These are phyloP conservation scores for Pythium aristosporum DNA, from an alignment of 352 stramenopile genomes.

Conservation along the genomic window DNA sequence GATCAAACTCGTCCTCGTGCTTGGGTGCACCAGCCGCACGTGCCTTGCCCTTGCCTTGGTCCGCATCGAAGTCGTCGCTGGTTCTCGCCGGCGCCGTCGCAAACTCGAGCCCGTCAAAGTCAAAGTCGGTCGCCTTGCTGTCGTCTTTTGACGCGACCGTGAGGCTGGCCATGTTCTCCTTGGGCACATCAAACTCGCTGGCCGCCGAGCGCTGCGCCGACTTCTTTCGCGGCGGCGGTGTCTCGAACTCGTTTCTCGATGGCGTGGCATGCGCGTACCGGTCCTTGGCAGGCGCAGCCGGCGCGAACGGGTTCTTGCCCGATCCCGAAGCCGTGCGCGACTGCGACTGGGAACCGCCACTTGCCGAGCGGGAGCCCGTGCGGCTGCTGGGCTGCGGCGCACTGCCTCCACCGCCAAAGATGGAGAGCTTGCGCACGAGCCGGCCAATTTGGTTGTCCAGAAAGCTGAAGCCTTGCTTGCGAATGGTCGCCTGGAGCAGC, in stretches of 20 bases:
- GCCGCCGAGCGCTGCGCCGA: not conserved
- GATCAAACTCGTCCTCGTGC: slow-evolving; percentile 71
- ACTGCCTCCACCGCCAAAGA: slow-evolving; percentile 38
- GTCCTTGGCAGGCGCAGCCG: slow-evolving; percentile 19
- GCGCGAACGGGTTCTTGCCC: slow-evolving; percentile 39
- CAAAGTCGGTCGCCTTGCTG: slow-evolving; percentile 42
- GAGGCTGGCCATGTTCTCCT: slow-evolving; percentile 24
- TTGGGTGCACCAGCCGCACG: slow-evolving; percentile 20
- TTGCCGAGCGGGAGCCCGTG: slow-evolving; percentile 28
- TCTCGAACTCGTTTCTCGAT: slow-evolving; percentile 15
- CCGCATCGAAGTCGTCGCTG: slow-evolving; percentile 12
- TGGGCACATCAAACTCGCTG: slow-evolving; percentile 18
- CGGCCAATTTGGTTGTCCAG: slow-evolving; percentile 78
- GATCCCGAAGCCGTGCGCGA: slow-evolving; percentile 24
- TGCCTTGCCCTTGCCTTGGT: slow-evolving; percentile 17
- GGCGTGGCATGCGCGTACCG: slow-evolving; percentile 22
- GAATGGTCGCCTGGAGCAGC: slow-evolving; percentile 64
- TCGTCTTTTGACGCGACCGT: slow-evolving; percentile 26
- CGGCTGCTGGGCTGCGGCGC: slow-evolving; percentile 24
- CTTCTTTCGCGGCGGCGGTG: not conserved
- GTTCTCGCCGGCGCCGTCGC: slow-evolving; percentile 21
- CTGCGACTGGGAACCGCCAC: slow-evolving; percentile 18
- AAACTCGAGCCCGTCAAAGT: slow-evolving; percentile 69
- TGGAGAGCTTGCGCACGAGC: slow-evolving; percentile 62
- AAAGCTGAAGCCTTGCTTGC: slow-evolving; percentile 73